Base-by-base conservation (phyloP, 1,139 yeast genomes). In the Lodderomyces beijingensis region DNA sequence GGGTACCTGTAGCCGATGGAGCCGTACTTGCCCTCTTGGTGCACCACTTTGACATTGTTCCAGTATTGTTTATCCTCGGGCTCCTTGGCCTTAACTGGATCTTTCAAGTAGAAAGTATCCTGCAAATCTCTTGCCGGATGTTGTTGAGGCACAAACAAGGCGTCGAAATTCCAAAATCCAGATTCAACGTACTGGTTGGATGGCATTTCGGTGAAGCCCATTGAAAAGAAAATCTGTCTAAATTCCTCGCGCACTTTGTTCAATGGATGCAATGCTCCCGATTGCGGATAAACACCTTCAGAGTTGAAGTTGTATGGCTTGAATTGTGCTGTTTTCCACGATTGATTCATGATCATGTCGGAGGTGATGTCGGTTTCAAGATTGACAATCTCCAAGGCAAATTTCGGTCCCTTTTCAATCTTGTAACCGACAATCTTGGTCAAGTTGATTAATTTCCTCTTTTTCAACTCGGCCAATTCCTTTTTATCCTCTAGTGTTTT, bases 201-300 rank as follows among this genome's bases (percentile, higher is more conserved):
- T 40, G 98, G 96, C 99, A 91, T 91, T 68, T 91, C 99, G 21
- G 91, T 79, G 78, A 91, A 91, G 8, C 99, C 99, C 88, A 91
- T 79, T 28, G 93, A 79, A 66, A 91, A 91, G 76, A 93, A 91
- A 53, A 93, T 89, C 59, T 89, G 95, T 68, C 98, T 77, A 65
- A 91, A 93, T 62, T 93, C 98, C 62, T 89, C 96, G 53, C 96
- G 79, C 38, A 91, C 97, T 64, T 91, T 91, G 68, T 79, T 87
- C 53, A 91, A 73, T 23, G 99, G 99, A 62, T 91, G 99, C 51
- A 91, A 73, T 28, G 98, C 95, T 55, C 99, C 99, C 16, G 94
- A 76, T 30, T 66, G 69, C 33, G 96, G 93, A 45, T 70, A 68
- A 31, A 86, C 76, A 55, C 99, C 98, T 66, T 91, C 95, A 32